Evolutionary conservation across 371 early-diverging fungal genomes (phyloP).

Genomic region (Mucor mucedo): DNA sequence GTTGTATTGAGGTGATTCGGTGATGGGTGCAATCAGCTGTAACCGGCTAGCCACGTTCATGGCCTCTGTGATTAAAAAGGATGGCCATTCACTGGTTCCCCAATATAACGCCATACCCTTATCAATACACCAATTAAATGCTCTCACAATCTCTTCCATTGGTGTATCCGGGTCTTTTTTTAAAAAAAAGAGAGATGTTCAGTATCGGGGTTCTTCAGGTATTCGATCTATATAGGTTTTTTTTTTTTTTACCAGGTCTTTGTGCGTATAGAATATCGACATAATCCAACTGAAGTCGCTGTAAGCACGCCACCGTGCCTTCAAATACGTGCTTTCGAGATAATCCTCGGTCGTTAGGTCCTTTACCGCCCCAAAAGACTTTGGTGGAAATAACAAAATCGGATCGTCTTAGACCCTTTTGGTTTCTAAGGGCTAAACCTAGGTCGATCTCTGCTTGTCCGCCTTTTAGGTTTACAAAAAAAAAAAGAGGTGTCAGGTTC

Average conservation of each 20-base stretch:
- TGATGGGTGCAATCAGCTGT: constrained; percentile 73
- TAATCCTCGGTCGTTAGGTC: constrained; percentile 83
- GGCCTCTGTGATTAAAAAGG: constrained; percentile 82
- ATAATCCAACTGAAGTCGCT: constrained; percentile 78
- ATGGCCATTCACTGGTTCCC: constrained; percentile 89
- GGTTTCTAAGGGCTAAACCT: constrained; percentile 75
- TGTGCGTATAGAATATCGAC: constrained; percentile 87
- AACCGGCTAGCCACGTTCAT: constrained; percentile 70
- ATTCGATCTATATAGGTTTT: too few species aligned
- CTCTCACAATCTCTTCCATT: constrained; percentile 88
- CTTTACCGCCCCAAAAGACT: constrained; percentile 83
- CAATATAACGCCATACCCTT: constrained; percentile 86
- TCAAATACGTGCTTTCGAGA: constrained; percentile 88
- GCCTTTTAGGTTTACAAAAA: constrained; percentile 19
- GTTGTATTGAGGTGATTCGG: constrained; percentile 85
- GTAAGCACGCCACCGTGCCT: constrained; percentile 77
- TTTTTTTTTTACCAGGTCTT: constrained; percentile 62
- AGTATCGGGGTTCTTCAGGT: too few species aligned
- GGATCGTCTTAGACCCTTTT: constrained; percentile 68
- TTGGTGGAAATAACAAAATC: constrained; percentile 85
- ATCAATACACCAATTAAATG: constrained; percentile 85
- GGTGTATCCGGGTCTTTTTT: constrained; percentile 59
- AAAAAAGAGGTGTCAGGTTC: too few species aligned
- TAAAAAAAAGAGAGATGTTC: not conserved
- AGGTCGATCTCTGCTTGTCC: constrained; percentile 84